A percentile compares a stretch with the other conserved stretches of the same genome.
These are phyloP conservation scores for Phyllachora maydis DNA, from an alignment of 2,329 filamentous ascomycete species.

Conservation along the genomic window DNA sequence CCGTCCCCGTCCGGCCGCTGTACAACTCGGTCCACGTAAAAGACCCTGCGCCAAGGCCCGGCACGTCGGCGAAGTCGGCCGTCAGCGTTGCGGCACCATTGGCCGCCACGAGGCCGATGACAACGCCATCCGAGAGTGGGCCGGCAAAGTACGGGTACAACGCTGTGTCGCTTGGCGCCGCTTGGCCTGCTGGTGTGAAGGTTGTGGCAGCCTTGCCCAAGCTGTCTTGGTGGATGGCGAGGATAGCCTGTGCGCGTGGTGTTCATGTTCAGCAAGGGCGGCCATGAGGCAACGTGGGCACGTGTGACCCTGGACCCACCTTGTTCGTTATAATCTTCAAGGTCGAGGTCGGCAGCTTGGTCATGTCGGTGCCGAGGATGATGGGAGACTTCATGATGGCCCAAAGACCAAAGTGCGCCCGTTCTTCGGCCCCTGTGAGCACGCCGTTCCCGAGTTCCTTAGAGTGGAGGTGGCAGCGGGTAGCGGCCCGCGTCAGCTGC, in stretches of 20 bases:
- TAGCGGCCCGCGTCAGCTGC: neutral
- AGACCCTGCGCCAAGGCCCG: constrained; percentile 14
- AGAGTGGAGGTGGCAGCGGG: no score
- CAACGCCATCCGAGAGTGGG: constrained; percentile 11
- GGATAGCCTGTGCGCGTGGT: constrained; percentile 2
- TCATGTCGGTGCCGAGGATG: constrained; percentile 6
- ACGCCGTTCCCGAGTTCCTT: constrained; percentile 6
- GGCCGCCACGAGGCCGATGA: constrained; percentile 14
- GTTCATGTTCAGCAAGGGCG: no score
- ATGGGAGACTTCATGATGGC: constrained; percentile 5
- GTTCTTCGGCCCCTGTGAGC: constrained; percentile 5
- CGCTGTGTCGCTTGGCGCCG: constrained; percentile 17
- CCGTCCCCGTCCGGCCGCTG: constrained; percentile 6
- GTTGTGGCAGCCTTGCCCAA: constrained; percentile 4
- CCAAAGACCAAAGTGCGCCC: constrained; percentile 6
- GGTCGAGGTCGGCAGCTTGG: constrained; percentile 3
- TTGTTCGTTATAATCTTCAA: constrained; percentile 6
- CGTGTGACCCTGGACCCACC: constrained; percentile 1
- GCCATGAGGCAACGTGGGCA: no score
- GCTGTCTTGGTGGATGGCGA: constrained; percentile 6
- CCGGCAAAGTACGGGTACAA: constrained; percentile 18
- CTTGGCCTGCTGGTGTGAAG: constrained; percentile 8
- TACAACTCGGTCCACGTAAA: constrained; percentile 15
- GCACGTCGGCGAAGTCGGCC: constrained; percentile 18
- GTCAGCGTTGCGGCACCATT: constrained; percentile 17